Evolutionary conservation across 2,329 filamentous ascomycete genomes (phyloP).

Genomic region (Aureobasidium vineae): DNA sequence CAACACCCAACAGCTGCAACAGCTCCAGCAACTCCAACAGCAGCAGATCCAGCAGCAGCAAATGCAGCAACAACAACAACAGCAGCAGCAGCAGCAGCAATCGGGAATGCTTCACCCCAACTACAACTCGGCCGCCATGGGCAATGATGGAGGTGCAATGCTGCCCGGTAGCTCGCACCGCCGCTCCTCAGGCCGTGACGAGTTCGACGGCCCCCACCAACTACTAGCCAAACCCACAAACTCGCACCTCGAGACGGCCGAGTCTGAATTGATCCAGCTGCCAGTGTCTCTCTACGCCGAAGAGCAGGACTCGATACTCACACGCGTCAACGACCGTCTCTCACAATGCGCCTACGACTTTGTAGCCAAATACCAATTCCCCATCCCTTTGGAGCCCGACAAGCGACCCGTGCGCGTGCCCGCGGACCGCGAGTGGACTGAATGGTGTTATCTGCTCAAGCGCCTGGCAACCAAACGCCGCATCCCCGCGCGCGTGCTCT

Average conservation of each 20-base stretch:
- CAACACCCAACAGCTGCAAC: constrained; percentile 12
- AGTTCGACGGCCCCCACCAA: constrained; percentile 86
- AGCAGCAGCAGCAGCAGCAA: constrained; percentile 11
- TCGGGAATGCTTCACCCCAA: constrained; percentile 20
- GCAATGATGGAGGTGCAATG: constrained; percentile 12
- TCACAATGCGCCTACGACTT: constrained; percentile 88
- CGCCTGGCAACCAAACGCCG: constrained; percentile 80
- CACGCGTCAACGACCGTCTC: constrained; percentile 77
- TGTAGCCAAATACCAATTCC: constrained; percentile 87
- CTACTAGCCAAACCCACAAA: constrained; percentile 70
- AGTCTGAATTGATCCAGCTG: constrained; percentile 75
- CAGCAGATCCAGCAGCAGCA: constrained; percentile 13
- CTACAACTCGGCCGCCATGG: constrained; percentile 13
- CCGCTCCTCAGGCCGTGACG: constrained; percentile 76
- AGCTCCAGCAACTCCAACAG: constrained; percentile 11
- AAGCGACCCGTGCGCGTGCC: constrained; percentile 73
- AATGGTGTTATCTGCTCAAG: constrained; percentile 87
- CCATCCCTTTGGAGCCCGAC: constrained; percentile 77
- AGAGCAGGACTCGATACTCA: constrained; percentile 79
- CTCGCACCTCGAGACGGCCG: constrained; percentile 70
- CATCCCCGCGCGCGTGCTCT: constrained; percentile 78
- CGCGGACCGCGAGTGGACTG: constrained; percentile 82
- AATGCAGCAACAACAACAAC: constrained; percentile 6
- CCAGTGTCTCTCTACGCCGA: constrained; percentile 79
- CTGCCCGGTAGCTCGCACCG: constrained; percentile 51